A percentile compares a stretch with the other conserved stretches of the same genome.
Evolutionary conservation across 495 filamentous ascomycete species (phyloP).

Genomic region (Articulospora tetracladia): DNA sequence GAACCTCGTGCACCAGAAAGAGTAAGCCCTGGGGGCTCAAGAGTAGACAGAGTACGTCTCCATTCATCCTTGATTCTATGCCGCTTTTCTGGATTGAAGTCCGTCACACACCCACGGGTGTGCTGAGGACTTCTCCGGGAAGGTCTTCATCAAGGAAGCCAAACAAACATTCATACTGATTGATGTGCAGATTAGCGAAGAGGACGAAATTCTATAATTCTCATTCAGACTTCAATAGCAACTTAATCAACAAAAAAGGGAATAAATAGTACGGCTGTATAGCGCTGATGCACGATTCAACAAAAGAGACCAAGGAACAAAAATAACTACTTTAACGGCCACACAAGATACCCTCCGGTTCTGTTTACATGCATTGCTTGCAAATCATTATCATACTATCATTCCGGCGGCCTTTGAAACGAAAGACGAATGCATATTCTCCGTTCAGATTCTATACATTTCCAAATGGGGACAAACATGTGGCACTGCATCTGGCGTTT

Average conservation of each 20-base stretch:
- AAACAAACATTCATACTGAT: neutral
- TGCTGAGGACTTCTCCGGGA: too few species aligned
- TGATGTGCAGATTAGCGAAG: constrained; percentile 19
- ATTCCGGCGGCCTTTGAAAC: constrained; percentile 7
- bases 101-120: too few species aligned
- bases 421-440: neutral
- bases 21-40: constrained; percentile 19
- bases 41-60: constrained; percentile 10
- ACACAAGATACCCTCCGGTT: constrained; percentile 23
- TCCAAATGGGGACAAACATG: constrained; percentile 2
- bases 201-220: constrained; percentile 22
- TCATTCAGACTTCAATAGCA: neutral
- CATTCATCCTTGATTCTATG: neutral
- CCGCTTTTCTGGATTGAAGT: too few species aligned
- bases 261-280: neutral
- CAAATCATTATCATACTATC: constrained; percentile 17
- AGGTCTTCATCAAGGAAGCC: too few species aligned
- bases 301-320: neutral
- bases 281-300: neutral
- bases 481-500: constrained; percentile 16
- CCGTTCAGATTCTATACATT: constrained; percentile 1
- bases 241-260: neutral
- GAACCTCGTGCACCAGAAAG: constrained; percentile 22
- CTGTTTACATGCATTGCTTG: constrained; percentile 25
- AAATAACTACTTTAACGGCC: constrained; percentile 23